phyloP scores from a whole-genome alignment of 2,329 filamentous ascomycete genomes.

The Mariannaea elegans region DNA sequence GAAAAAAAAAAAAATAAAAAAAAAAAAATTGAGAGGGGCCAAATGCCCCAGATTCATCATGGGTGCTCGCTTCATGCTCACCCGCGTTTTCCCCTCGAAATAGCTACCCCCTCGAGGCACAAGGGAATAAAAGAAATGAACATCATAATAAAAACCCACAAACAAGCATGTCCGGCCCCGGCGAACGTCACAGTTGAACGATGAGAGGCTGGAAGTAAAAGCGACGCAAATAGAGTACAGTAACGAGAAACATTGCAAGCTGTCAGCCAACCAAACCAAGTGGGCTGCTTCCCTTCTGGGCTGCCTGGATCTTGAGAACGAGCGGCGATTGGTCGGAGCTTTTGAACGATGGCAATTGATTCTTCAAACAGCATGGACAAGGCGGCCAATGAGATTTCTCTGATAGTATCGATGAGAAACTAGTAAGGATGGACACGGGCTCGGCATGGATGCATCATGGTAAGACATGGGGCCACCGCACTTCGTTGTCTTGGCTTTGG shows the following conservation, averaged over 20 bases:
- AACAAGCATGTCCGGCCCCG: background rate
- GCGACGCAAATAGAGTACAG: conserved; percentile 12
- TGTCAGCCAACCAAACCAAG: conserved; percentile 4
- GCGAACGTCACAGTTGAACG: background rate
- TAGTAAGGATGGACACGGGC: conserved; percentile 26
- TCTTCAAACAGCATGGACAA: conserved; percentile 40
- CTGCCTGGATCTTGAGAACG: conserved; percentile 6
- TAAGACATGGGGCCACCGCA: conserved; percentile 30
- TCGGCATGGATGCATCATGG: conserved; percentile 25
- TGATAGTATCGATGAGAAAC: conserved; percentile 34
- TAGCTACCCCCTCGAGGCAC: no score
- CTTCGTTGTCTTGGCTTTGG: conserved; percentile 8
- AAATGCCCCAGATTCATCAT: conserved; percentile 11
- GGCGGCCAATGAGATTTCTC: conserved; percentile 36
- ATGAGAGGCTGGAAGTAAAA: background rate
- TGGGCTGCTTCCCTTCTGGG: conserved; percentile 25
- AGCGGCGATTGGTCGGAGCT: conserved; percentile 28
- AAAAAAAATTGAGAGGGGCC: no score
- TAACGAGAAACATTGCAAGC: conserved; percentile 9
- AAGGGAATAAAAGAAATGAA: background rate
- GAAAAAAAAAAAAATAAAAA: no score
- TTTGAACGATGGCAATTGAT: conserved; percentile 41
- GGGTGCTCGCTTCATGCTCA: background rate
- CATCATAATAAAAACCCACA: background rate
- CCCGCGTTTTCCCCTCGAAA: conserved; percentile 14